A percentile compares a stretch with the other conserved stretches of the same genome.
Evolutionary conservation across 176 grass and related monocot genomes (phyloP).

Genomic region (Avena sativa): DNA sequence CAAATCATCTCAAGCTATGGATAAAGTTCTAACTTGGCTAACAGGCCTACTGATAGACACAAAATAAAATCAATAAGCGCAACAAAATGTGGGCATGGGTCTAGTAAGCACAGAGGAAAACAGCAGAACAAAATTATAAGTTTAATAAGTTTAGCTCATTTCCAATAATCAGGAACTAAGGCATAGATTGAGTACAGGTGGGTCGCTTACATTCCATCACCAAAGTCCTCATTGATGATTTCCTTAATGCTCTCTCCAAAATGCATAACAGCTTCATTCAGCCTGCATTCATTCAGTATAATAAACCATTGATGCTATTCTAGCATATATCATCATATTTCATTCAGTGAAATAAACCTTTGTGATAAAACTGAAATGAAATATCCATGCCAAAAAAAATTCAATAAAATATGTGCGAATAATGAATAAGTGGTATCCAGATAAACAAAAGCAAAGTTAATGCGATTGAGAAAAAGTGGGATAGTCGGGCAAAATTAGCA

Average conservation of each 20-base stretch:
- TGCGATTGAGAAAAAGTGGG: not conserved
- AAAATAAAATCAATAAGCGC: not conserved
- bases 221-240: slow-evolving; percentile 97
- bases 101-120: not conserved
- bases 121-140: not conserved
- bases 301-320: slow-evolving; percentile 4
- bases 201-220: slow-evolving; percentile 92
- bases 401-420: not conserved
- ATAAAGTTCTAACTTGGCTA: not conserved
- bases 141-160: not conserved
- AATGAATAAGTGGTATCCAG: not conserved
- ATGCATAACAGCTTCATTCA: slow-evolving; percentile 99
- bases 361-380: not conserved
- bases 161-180: not conserved
- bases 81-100: not conserved
- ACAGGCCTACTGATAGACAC: not conserved
- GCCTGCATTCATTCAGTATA: slow-evolving; percentile 43
- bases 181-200: slow-evolving; percentile 21
- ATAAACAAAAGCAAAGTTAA: not conserved
- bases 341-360: not conserved
- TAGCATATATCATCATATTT: not conserved
- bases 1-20: slow-evolving; percentile 1
- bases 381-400: not conserved
- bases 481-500: not conserved
- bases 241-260: slow-evolving; percentile 99